phyloP scores from a whole-genome alignment of 2,329 filamentous ascomycete species.

The Apiospora saccharicola region DNA sequence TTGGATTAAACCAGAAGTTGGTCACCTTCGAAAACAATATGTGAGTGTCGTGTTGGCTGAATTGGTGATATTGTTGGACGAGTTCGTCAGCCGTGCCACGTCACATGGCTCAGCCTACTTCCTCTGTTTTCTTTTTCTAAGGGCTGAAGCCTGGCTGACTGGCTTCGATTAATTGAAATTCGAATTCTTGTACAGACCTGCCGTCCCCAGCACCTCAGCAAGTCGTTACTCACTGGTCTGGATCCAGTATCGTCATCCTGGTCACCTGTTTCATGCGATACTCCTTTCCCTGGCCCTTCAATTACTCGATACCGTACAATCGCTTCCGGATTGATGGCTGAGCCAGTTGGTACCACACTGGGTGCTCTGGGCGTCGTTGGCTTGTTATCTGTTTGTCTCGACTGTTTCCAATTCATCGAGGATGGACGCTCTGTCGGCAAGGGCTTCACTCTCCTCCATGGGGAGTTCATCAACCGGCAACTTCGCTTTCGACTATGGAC shows the following conservation, averaged over 20 bases:
- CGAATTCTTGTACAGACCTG: no score
- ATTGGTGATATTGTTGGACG: no score
- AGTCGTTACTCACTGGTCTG: no score
- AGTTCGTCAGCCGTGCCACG: no score
- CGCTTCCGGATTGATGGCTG: background rate
- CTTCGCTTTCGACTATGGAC: background rate
- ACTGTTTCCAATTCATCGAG: background rate
- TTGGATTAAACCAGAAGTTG: no score
- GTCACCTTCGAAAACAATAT: no score
- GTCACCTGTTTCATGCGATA: background rate
- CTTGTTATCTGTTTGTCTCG: background rate
- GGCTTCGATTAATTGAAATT: no score
- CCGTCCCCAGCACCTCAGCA: no score
- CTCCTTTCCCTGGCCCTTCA: background rate
- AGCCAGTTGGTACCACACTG: background rate
- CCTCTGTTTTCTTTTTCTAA: no score
- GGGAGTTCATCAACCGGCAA: background rate
- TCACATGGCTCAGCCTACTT: no score
- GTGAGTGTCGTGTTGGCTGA: no score
- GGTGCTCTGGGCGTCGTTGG: background rate
- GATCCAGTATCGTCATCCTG: background rate
- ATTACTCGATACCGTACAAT: background rate
- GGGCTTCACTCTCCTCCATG: constrained; percentile 15
- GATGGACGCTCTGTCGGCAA: background rate
- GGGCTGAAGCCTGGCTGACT: no score